phyloP scores from a whole-genome alignment of 2,329 filamentous ascomycete genomes.

The Colletotrichum gloeosporioides region DNA sequence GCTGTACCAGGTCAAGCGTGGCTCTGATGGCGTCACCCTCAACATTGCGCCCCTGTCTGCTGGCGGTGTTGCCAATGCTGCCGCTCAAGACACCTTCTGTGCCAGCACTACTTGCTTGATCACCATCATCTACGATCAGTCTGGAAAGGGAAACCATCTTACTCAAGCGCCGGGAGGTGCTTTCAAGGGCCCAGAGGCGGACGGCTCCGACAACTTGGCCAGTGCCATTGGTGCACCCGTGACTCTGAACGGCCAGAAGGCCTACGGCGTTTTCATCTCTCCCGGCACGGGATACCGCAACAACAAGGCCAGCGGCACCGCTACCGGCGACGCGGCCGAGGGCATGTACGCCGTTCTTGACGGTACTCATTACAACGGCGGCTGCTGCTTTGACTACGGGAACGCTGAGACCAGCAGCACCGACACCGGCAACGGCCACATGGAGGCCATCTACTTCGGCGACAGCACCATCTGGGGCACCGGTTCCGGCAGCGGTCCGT shows the following conservation, averaged over 20 bases:
- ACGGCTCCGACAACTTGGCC: conserved; percentile 66
- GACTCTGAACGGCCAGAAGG: conserved; percentile 63
- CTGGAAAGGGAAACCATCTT: conserved; percentile 65
- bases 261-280: conserved; percentile 67
- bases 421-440: conserved; percentile 67
- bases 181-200: conserved; percentile 58
- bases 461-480: conserved; percentile 58
- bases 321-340: conserved; percentile 59
- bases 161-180: conserved; percentile 65
- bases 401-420: conserved; percentile 57
- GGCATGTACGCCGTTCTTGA: conserved; percentile 68
- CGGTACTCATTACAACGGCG: conserved; percentile 63
- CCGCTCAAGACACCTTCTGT: conserved; percentile 67
- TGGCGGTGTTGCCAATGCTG: conserved; percentile 67
- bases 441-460: conserved; percentile 74
- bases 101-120: conserved; percentile 66
- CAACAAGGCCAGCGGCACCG: conserved; percentile 55
- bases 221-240: conserved; percentile 66
- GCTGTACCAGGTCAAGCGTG: conserved; percentile 66
- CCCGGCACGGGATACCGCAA: conserved; percentile 70
- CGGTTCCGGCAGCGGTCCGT: conserved; percentile 65
- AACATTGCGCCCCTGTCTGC: conserved; percentile 57
- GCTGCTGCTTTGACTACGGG: conserved; percentile 64
- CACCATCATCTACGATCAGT: conserved; percentile 70
- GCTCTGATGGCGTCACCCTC: conserved; percentile 52